Percentiles rank a stretch among this genome's conserved stretches.
Conservation (phyloP, 805 yeast genomes). For the Suhomyces sp. region DNA sequence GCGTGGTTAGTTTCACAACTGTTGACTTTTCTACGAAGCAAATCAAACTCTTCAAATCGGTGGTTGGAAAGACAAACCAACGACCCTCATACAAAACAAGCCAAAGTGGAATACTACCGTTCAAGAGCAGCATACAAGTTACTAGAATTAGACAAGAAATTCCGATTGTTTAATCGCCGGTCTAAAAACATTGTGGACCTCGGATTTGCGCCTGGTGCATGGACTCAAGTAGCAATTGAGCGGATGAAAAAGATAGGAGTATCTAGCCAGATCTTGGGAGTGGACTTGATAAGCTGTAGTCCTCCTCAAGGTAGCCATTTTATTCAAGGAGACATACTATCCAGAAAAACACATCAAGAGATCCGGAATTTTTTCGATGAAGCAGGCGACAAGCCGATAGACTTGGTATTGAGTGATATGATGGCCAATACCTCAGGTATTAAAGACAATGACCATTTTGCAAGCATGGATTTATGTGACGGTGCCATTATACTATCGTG, state of each 20-base stretch:
- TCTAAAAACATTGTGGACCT: slow-evolving; percentile 73
- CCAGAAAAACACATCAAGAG: slow-evolving; percentile 51
- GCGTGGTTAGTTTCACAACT: no score
- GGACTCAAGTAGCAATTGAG: slow-evolving; percentile 30
- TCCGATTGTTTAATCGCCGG: slow-evolving; percentile 50
- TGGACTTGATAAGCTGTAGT: slow-evolving; percentile 32
- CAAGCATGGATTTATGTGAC: slow-evolving; percentile 88
- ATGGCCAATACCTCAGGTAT: slow-evolving; percentile 90
- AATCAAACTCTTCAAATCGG: slow-evolving; percentile 54
- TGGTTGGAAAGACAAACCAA: slow-evolving; percentile 74
- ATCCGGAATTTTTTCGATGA: slow-evolving; percentile 51
- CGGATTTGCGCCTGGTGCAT: slow-evolving; percentile 41
- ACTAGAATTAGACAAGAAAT: slow-evolving; percentile 68
- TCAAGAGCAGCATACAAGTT: slow-evolving; percentile 93
- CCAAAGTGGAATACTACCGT: slow-evolving; percentile 58
- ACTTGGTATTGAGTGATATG: slow-evolving; percentile 71
- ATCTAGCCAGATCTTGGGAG: slow-evolving; percentile 21
- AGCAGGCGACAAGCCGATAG: slow-evolving; percentile 20
- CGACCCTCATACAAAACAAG: slow-evolving; percentile 67
- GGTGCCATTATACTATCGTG: slow-evolving; percentile 81
- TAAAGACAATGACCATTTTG: slow-evolving; percentile 74
- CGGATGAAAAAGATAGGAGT: slow-evolving; percentile 10
- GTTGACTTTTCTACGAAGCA: no score
- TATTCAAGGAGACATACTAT: slow-evolving; percentile 41
- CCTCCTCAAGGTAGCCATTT: slow-evolving; percentile 40